Base-by-base conservation (phyloP, 129 eudicot genomes). In the Escallonia rubra region DNA sequence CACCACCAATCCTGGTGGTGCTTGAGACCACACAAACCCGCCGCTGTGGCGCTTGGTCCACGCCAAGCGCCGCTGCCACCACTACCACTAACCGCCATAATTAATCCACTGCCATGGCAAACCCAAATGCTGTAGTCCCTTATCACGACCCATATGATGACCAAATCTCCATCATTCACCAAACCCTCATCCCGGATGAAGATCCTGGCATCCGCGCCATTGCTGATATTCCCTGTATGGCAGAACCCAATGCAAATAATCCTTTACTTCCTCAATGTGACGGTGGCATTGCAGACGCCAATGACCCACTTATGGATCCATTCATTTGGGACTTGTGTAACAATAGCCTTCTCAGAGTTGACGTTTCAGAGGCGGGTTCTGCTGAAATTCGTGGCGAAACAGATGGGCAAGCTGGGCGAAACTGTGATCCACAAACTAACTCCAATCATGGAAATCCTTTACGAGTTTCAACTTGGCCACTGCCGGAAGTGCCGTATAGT, bases 381-480 rank as follows among this genome's bases (percentile, higher is more conserved):
- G 41, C 87, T 59, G 15, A 15, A 34, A n/a, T 63, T 39, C 39
- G 5, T 4, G 61, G 51, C n/a, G 62, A 59, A 72, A 41, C 63
- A 6, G 64, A 63, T 42, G 48, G 34, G 45, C 10, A 64, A 7
- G 15, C 12, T 10, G 59, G 10, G 4, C 55, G 2, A 10, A 12
- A 14, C 5, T 44, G 1, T 2, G 11, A 64, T 64, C 41, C 38
- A 10, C 23, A 12, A 8, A 15, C 3, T 7, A 15, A 57, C 57
- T 45, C 1, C 50, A 40, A 48, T 48, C 59, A 13, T 70, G 90
- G 82, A 54, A 72, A 67, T 44, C 80, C 90, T 6, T 53, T 72
- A 45, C 85, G 39, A 61, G 75, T 84, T 41, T 69, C 78, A 2
- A 42, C 66, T 12, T 81, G 92, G 89, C 96, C 89, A 3, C 52